Conservation (phyloP, 805 yeast genomes). For the Hagleromyces aurorensis region DNA sequence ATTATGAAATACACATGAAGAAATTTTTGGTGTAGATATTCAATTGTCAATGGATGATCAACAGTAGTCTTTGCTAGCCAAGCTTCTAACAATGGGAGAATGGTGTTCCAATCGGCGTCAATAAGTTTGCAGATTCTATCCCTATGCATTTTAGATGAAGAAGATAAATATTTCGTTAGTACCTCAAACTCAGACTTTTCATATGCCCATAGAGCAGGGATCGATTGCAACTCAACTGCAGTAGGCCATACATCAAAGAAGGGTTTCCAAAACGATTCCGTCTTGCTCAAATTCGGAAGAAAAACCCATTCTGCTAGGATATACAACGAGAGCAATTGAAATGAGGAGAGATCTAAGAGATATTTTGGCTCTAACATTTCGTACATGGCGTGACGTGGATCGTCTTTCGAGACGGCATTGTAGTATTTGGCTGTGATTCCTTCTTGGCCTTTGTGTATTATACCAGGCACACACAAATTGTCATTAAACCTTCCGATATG, state of each 20-base stretch:
- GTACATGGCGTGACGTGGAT: slow-evolving; percentile 30
- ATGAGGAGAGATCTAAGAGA: slow-evolving; percentile 43
- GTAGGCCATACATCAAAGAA: slow-evolving; percentile 61
- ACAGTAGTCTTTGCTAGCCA: slow-evolving; percentile 13
- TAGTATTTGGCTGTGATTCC: slow-evolving; percentile 1
- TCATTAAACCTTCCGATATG: slow-evolving; percentile 35
- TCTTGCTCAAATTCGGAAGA: slow-evolving; percentile 19
- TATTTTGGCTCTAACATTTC: slow-evolving; percentile 25
- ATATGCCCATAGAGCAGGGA: slow-evolving; percentile 59
- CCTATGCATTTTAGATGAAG: slow-evolving; percentile 34
- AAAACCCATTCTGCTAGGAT: slow-evolving; percentile 25
- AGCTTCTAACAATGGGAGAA: slow-evolving; percentile 22
- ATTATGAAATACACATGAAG: slow-evolving; percentile 80
- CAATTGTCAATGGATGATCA: slow-evolving; percentile 1
- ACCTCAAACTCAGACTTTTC: slow-evolving; percentile 23
- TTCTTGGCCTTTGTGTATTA: slow-evolving; percentile 4
- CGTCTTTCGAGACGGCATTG: slow-evolving; percentile 3
- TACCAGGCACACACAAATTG: slow-evolving; percentile 10
- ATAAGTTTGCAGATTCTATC: slow-evolving; percentile 38
- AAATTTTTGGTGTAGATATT: slow-evolving; percentile 28
- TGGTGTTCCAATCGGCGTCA: slow-evolving; percentile 36
- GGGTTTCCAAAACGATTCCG: slow-evolving; percentile 55
- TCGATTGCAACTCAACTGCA: slow-evolving; percentile 39
- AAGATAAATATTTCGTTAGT: slow-evolving; percentile 38
- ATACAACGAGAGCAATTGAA: slow-evolving; percentile 50